Percentiles rank a stretch among this genome's conserved stretches.
phyloP scores from a whole-genome alignment of 495 filamentous ascomycete genomes.

The Aspergillus diversus region DNA sequence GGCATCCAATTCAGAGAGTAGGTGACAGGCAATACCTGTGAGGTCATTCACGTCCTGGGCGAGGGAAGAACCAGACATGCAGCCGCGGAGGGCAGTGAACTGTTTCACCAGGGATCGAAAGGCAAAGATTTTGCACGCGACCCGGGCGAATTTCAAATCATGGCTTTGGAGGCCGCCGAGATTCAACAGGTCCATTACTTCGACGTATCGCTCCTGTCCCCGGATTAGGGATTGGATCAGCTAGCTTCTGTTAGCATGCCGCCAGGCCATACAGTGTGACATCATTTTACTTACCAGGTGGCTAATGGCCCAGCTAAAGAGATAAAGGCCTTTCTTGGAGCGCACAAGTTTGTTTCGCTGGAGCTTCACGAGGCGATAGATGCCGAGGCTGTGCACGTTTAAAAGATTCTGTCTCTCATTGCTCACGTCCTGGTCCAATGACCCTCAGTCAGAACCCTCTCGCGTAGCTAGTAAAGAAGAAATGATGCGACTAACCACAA shows the following conservation, averaged over 20 bases:
- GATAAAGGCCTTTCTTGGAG: not conserved
- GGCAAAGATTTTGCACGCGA: not conserved
- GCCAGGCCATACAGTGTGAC: not conserved
- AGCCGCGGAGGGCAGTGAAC: constrained; percentile 1
- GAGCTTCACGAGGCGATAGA: constrained; percentile 1
- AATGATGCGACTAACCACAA: not conserved
- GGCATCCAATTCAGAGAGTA: not conserved
- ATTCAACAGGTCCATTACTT: not conserved
- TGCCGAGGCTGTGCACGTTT: constrained; percentile 1
- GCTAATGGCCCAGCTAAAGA: not conserved
- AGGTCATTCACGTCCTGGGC: not conserved
- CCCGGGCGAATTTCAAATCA: not conserved
- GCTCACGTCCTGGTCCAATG: not conserved
- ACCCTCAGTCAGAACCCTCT: not conserved
- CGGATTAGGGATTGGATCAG: not conserved
- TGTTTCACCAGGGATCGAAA: not conserved
- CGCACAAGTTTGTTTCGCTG: not conserved
- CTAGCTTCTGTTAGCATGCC: not conserved
- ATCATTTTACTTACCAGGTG: not conserved
- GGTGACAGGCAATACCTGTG: not conserved
- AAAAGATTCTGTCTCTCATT: constrained; percentile 3
- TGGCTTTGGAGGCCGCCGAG: not conserved
- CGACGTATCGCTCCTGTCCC: not conserved
- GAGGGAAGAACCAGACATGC: not conserved
- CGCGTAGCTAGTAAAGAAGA: not conserved